Percentiles rank a stretch among this genome's conserved stretches.
These are phyloP conservation scores for Hyphopichia wangnamkhiaoensis DNA, from an alignment of 1,139 yeast species.

Conservation along the genomic window DNA sequence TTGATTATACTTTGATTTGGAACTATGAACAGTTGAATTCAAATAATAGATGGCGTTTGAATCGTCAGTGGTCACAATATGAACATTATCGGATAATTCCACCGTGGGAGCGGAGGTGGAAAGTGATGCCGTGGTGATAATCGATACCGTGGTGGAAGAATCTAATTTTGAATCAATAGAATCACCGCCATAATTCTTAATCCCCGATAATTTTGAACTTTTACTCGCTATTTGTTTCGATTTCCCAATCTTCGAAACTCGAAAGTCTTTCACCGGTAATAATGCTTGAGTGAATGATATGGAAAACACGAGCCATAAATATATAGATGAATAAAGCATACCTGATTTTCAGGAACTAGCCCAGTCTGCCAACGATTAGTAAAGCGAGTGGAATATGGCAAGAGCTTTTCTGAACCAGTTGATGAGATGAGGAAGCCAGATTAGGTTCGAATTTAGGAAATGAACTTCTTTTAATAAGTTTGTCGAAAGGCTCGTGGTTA, in stretches of 20 bases:
- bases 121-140: slow-evolving; percentile 7
- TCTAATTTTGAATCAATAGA: not conserved
- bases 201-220: not conserved
- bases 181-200: not conserved
- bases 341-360: no score
- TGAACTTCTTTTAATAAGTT: no score
- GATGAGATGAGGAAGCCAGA: no score
- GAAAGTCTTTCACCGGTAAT: slow-evolving; percentile 13
- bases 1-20: slow-evolving; percentile 28
- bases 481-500: no score
- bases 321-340: no score
- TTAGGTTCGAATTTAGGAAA: no score
- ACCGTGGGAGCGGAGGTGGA: slow-evolving; percentile 21
- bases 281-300: not conserved
- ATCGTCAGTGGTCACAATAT: slow-evolving; percentile 27
- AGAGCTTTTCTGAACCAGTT: no score
- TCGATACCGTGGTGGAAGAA: not conserved
- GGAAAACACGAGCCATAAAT: no score
- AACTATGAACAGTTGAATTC: slow-evolving; percentile 18
- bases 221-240: slow-evolving; percentile 1
- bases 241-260: slow-evolving; percentile 7
- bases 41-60: slow-evolving; percentile 29
- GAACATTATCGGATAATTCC: slow-evolving; percentile 18
- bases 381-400: no score
- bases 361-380: no score